These are phyloP conservation scores for Saturnispora zaruensis DNA, from an alignment of 805 yeast genomes.

Conservation along the genomic window DNA sequence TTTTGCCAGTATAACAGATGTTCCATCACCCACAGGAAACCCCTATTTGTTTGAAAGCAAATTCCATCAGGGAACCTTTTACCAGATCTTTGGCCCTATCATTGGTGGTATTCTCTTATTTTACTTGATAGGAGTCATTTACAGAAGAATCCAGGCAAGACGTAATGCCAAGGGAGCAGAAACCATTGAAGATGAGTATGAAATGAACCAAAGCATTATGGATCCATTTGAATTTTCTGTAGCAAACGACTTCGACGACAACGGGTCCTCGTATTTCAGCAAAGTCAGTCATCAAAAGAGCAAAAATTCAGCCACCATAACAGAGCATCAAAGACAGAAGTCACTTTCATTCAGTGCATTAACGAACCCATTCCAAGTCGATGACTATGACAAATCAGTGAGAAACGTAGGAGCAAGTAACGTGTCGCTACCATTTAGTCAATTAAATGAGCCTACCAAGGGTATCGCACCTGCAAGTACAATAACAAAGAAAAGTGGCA, in stretches of 20 bases:
- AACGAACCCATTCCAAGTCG: neutral
- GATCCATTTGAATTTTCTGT: constrained; percentile 7
- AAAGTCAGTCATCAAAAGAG: constrained; percentile 2
- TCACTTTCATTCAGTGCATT: neutral
- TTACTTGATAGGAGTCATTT: constrained; percentile 18
- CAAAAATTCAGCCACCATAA: neutral
- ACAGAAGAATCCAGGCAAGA: constrained; percentile 19
- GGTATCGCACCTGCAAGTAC: constrained; percentile 9
- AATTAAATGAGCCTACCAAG: constrained; percentile 19
- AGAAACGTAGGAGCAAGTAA: neutral
- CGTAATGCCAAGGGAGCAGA: constrained; percentile 17
- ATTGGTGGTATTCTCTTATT: constrained; percentile 19
- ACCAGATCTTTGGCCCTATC: constrained; percentile 22
- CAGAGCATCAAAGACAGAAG: neutral
- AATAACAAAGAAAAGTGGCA: constrained; percentile 10
- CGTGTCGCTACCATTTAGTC: constrained; percentile 8
- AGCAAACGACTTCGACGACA: neutral
- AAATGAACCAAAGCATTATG: constrained; percentile 4
- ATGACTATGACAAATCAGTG: neutral
- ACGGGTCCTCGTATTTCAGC: neutral
- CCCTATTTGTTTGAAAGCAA: constrained; percentile 20
- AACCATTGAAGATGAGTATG: constrained; percentile 13
- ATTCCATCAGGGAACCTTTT: constrained; percentile 22
- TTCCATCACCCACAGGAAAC: constrained; percentile 13
- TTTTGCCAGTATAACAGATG: neutral